Evolutionary conservation across 2,329 filamentous ascomycete species (phyloP).

Genomic region (Xylaria arbuscula): DNA sequence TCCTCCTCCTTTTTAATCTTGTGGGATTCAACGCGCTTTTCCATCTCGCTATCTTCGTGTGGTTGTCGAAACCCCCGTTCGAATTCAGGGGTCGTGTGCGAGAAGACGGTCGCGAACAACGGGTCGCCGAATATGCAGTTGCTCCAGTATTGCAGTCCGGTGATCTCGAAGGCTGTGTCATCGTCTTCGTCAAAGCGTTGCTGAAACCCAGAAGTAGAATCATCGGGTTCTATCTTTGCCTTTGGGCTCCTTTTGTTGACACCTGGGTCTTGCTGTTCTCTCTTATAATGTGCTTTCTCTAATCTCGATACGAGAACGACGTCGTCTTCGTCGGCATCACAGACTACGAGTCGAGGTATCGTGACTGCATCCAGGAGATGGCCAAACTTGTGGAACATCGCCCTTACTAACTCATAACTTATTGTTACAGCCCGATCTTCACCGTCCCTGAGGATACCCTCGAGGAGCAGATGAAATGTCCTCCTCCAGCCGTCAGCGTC

Average conservation of each 20-base stretch:
- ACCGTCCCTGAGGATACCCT: constrained; percentile 67
- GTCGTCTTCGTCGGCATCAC: constrained; percentile 62
- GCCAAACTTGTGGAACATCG: constrained; percentile 62
- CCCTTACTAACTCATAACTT: constrained; percentile 66
- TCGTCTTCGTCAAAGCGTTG: constrained; percentile 25
- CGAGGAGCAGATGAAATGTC: constrained; percentile 67
- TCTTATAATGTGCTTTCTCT: constrained; percentile 23
- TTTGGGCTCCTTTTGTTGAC: not conserved
- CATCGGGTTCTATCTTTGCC: constrained; percentile 21
- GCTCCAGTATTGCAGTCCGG: constrained; percentile 68
- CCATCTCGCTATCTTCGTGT: not conserved
- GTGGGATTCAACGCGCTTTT: not conserved
- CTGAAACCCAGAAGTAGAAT: not conserved
- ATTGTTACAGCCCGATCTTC: constrained; percentile 70
- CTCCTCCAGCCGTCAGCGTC: constrained; percentile 62
- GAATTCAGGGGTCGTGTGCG: constrained; percentile 58
- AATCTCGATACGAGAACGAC: constrained; percentile 60
- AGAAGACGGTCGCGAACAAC: constrained; percentile 63
- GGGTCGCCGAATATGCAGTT: constrained; percentile 70
- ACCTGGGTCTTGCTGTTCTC: constrained; percentile 32
- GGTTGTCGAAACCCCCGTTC: constrained; percentile 57
- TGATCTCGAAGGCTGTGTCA: constrained; percentile 52
- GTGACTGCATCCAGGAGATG: constrained; percentile 64
- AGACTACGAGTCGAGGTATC: constrained; percentile 63
- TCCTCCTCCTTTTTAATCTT: constrained; percentile 24